Evolutionary conservation across 139 green algal genomes (phyloP).

Genomic region (Deuterostichococcus epilithicus): DNA sequence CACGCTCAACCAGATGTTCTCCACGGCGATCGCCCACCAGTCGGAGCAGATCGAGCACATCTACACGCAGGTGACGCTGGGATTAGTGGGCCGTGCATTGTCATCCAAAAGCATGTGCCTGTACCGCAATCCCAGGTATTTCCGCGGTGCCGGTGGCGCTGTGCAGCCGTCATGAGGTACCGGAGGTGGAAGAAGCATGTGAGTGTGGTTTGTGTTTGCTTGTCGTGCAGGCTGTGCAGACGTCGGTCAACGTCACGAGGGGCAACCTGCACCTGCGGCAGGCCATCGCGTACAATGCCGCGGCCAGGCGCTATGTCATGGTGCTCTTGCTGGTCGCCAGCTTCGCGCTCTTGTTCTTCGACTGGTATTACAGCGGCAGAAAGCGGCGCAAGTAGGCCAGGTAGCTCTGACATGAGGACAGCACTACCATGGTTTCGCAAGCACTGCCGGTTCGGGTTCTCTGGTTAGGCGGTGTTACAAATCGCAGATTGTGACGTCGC

Average conservation of each 20-base stretch:
- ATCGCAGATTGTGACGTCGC: too few relatives aligned
- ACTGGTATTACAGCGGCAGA: conserved; percentile 52
- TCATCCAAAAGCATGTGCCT: not conserved
- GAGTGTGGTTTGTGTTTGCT: not conserved
- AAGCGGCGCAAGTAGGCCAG: too few relatives aligned
- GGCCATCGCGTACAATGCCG: conserved; percentile 56
- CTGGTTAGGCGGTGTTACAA: too few relatives aligned
- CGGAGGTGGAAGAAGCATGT: not conserved
- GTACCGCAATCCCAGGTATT: not conserved
- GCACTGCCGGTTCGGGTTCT: too few relatives aligned
- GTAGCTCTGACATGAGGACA: too few relatives aligned
- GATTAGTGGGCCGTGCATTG: too few relatives aligned
- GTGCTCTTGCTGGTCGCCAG: conserved; percentile 55
- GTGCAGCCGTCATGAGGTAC: not conserved
- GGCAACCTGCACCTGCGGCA: conserved; percentile 69
- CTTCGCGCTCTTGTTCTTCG: conserved; percentile 67
- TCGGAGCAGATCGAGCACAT: conserved; percentile 75
- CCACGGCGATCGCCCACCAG: conserved; percentile 62
- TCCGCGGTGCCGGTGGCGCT: not conserved
- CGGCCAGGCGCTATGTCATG: conserved; percentile 50
- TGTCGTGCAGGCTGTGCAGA: conserved; percentile 11
- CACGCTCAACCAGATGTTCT: conserved; percentile 76
- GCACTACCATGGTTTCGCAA: too few relatives aligned
- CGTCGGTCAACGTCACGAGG: conserved; percentile 47
- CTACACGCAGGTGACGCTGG: conserved; percentile 42